Evolutionary conservation across 257 asterid species (phyloP).

Genomic region (Solanum bulbocastanum): DNA sequence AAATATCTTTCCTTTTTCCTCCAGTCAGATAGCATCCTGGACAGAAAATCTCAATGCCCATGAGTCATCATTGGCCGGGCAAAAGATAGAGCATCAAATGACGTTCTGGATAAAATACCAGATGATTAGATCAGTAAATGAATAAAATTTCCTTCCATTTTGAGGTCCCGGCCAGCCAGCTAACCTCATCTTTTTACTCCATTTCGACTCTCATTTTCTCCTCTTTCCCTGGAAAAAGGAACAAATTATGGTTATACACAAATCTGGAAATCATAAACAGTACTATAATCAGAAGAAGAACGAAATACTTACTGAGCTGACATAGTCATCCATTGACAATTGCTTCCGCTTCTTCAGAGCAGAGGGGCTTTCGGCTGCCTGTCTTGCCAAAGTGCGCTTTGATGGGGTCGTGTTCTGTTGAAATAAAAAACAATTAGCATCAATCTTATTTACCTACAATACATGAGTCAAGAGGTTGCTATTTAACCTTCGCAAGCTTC

Average conservation of each 20-base stretch:
- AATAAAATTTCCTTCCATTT: background rate
- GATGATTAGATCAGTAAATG: background rate
- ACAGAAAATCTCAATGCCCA: background rate
- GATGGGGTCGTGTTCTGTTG: conserved; percentile 52
- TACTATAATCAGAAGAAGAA: background rate
- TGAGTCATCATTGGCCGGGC: background rate
- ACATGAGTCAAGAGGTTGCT: background rate
- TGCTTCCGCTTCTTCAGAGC: conserved; percentile 68
- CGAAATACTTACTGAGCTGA: conserved; percentile 43
- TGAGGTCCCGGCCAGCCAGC: background rate
- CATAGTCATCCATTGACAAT: conserved; percentile 62
- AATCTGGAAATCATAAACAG: background rate
- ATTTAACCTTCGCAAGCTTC: conserved; percentile 71
- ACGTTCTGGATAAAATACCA: background rate
- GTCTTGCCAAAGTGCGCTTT: conserved; percentile 64
- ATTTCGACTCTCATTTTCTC: conserved; percentile 38
- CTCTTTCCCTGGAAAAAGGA: conserved; percentile 55
- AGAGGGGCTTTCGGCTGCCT: conserved; percentile 81
- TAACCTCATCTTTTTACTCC: background rate
- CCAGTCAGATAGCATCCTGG: background rate
- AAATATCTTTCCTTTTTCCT: background rate
- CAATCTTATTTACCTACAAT: background rate
- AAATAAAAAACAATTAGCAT: background rate
- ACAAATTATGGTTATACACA: background rate
- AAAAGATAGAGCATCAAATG: background rate